Conservation (phyloP, 2,329 filamentous ascomycete species). For the Hysterium pulicare region DNA sequence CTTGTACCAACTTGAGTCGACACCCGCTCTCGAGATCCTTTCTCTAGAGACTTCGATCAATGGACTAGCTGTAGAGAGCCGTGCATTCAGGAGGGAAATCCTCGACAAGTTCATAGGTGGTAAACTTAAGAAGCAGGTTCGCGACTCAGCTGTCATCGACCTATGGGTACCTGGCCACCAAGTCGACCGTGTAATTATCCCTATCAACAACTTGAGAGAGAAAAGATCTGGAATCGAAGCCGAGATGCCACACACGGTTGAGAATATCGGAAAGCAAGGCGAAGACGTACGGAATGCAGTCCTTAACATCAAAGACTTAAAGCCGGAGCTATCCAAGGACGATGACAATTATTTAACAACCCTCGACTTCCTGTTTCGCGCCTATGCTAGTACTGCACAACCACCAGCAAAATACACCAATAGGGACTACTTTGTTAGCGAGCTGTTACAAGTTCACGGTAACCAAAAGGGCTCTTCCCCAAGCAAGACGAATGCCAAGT, state of each 20-base stretch:
- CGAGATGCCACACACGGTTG: no score
- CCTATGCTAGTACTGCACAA: neutral
- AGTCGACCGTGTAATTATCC: neutral
- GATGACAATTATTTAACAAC: neutral
- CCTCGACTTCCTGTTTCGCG: neutral
- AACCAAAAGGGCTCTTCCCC: neutral
- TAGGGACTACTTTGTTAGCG: neutral
- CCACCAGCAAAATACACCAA: neutral
- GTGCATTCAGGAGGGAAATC: neutral
- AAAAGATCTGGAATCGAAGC: no score
- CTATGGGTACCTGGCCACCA: neutral
- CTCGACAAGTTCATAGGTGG: neutral
- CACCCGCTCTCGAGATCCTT: neutral
- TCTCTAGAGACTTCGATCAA: neutral
- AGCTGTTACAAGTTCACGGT: neutral
- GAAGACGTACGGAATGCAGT: no score
- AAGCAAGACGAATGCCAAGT: neutral
- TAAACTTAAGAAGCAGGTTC: neutral
- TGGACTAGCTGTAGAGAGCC: neutral
- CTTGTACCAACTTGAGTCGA: neutral
- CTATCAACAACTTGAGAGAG: neutral
- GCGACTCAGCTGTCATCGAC: neutral
- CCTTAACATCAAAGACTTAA: no score
- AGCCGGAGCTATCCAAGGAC: neutral
- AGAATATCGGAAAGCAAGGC: no score